These are phyloP conservation scores for Gentiana straminea DNA, from an alignment of 257 asterid genomes.

Conservation along the genomic window DNA sequence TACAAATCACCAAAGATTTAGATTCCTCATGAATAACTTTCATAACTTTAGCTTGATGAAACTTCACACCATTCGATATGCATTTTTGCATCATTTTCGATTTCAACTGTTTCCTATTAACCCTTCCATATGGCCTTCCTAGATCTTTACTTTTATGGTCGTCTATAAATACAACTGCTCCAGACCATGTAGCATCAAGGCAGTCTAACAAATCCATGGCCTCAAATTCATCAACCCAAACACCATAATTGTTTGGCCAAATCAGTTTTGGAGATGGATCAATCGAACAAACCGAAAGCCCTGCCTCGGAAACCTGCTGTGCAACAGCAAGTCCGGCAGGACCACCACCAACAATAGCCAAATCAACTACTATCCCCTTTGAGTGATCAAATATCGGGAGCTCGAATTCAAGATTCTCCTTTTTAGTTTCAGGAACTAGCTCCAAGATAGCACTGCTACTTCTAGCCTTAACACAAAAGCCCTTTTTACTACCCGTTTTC, in stretches of 20 bases:
- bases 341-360: constrained; percentile 97
- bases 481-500: constrained; percentile 19
- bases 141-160: constrained; percentile 60
- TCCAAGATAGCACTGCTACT: constrained; percentile 63
- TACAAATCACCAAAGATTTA: constrained; percentile 71
- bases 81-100: constrained; percentile 98
- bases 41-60: constrained; percentile 91
- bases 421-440: constrained; percentile 87
- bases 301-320: constrained; percentile 95
- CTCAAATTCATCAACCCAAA: constrained; percentile 99
- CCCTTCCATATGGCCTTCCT: constrained; percentile 86
- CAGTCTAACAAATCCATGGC: constrained; percentile 98
- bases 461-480: constrained; percentile 28
- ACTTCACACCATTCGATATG: constrained; percentile 77
- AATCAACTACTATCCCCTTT: constrained; percentile 55
- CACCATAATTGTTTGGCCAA: constrained; percentile 98
- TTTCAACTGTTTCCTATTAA: constrained; percentile 72
- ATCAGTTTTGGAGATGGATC: constrained; percentile 86
- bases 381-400: constrained; percentile 83
- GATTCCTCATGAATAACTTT: constrained; percentile 82
- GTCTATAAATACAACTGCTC: constrained; percentile 62
- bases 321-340: constrained; percentile 99
- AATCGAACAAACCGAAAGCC: constrained; percentile 83
- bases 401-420: constrained; percentile 89
- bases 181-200: constrained; percentile 87